Evolutionary conservation across 2,329 filamentous ascomycete genomes (phyloP).

Genomic region (Aureobasidium leucospermi): DNA sequence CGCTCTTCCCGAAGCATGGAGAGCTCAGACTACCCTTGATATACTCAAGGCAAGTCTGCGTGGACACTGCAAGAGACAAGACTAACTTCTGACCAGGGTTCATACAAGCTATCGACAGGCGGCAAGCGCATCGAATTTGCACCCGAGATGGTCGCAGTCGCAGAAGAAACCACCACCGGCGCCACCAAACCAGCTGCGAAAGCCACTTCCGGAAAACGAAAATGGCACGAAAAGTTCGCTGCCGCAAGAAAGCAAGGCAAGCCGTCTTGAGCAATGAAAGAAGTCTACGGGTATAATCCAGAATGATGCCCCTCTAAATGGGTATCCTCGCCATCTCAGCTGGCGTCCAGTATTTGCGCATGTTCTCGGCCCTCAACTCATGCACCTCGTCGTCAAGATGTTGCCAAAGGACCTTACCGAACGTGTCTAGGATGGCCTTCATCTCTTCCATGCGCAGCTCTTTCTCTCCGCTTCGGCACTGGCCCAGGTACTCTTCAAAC

Average conservation of each 20-base stretch:
- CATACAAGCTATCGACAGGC: slow-evolving; percentile 1
- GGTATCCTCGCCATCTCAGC: slow-evolving; percentile 66
- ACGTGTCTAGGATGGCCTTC: slow-evolving; percentile 66
- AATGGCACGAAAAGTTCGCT: slow-evolving; percentile 34
- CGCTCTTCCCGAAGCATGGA: slow-evolving; percentile 27
- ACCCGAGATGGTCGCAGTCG: neutral
- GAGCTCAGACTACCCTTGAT: slow-evolving; percentile 20
- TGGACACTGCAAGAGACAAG: neutral
- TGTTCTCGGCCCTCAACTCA: slow-evolving; percentile 74
- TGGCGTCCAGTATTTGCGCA: slow-evolving; percentile 72
- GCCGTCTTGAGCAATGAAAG: neutral
- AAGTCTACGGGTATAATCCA: neutral
- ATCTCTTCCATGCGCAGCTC: slow-evolving; percentile 52
- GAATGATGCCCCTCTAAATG: slow-evolving; percentile 42
- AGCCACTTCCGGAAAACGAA: slow-evolving; percentile 25
- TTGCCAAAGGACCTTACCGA: slow-evolving; percentile 70
- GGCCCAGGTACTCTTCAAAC: slow-evolving; percentile 26
- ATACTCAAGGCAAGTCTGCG: slow-evolving; percentile 18
- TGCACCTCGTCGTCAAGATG: slow-evolving; percentile 81
- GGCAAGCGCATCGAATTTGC: slow-evolving; percentile 7
- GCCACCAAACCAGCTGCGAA: neutral
- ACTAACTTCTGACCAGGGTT: neutral
- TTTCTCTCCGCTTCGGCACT: slow-evolving; percentile 49
- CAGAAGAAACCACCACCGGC: neutral
- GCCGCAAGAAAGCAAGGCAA: slow-evolving; percentile 17